Conservation (phyloP, 164 flowering plant species). For the Dillenia suffruticosa region DNA sequence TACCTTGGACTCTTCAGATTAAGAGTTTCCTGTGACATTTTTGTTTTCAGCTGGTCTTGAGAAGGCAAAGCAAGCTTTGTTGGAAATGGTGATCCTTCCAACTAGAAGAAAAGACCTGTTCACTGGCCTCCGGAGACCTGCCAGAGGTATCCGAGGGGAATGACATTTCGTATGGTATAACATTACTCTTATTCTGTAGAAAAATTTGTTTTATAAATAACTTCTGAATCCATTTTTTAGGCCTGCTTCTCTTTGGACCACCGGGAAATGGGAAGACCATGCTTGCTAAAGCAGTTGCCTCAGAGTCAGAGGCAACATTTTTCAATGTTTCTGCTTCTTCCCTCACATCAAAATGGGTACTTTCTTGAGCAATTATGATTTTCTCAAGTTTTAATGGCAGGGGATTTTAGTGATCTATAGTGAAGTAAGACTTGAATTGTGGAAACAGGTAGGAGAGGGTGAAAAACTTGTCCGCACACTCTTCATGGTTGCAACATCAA, state of each 20-base stretch:
- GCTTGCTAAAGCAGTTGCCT: slow-evolving; percentile 99
- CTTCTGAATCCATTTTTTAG: slow-evolving; percentile 30
- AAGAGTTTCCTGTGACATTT: not conserved
- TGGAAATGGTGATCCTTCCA: slow-evolving; percentile 99
- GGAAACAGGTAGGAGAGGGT: slow-evolving; percentile 87
- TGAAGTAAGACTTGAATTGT: slow-evolving; percentile 5
- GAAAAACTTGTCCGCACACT: slow-evolving; percentile 98
- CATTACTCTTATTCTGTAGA: not conserved
- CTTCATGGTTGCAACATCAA: slow-evolving; percentile 85
- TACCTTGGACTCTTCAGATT: not conserved
- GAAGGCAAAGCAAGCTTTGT: slow-evolving; percentile 82
- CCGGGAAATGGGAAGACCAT: slow-evolving; percentile 99
- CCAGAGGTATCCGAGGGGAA: slow-evolving; percentile 53
- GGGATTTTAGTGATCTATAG: not conserved
- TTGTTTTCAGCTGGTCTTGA: slow-evolving; percentile 84
- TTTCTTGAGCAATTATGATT: not conserved
- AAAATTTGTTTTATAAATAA: not conserved
- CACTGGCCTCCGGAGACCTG: slow-evolving; percentile 91
- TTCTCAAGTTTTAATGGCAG: not conserved
- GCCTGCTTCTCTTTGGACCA: slow-evolving; percentile 98
- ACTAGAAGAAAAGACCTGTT: slow-evolving; percentile 92
- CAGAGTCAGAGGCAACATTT: slow-evolving; percentile 94
- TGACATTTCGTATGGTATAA: not conserved
- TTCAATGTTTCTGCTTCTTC: slow-evolving; percentile 97
- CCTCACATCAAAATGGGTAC: slow-evolving; percentile 96